phyloP scores from a whole-genome alignment of 148 eudicot species.

The Talinum fruticosum region DNA sequence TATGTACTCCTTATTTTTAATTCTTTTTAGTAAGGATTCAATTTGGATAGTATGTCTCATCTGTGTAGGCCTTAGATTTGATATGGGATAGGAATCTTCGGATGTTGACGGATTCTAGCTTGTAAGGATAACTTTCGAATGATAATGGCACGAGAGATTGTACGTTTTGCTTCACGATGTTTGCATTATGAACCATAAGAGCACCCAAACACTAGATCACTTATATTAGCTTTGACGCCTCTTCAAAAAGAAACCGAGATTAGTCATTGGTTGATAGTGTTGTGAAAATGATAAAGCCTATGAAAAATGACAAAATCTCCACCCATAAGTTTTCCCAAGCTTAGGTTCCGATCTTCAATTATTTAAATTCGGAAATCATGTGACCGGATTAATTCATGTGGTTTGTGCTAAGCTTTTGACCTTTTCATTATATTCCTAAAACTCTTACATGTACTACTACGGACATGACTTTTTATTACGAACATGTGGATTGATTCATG shows the following conservation, averaged over 20 bases:
- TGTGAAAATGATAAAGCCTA: not conserved
- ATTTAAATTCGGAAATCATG: not conserved
- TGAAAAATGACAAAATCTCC: not conserved
- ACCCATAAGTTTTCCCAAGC: too few species aligned
- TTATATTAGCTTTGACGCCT: conserved; percentile 52
- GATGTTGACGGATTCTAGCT: conserved; percentile 64
- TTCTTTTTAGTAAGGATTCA: not conserved
- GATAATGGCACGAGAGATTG: conserved; percentile 62
- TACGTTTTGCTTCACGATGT: conserved; percentile 66
- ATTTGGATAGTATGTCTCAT: conserved; percentile 2
- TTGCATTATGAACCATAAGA: conserved; percentile 66
- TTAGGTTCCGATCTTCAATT: too few species aligned
- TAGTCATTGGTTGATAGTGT: conserved; percentile 9
- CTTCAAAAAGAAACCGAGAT: conserved; percentile 72
- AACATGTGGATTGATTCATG: too few species aligned
- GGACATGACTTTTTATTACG: too few species aligned
- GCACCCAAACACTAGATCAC: conserved; percentile 56
- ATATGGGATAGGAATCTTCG: conserved; percentile 65
- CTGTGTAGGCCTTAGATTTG: conserved; percentile 58
- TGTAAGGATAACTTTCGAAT: conserved; percentile 58
- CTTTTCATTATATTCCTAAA: not conserved
- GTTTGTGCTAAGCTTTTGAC: not conserved
- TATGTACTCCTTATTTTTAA: not conserved
- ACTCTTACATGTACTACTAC: not conserved
- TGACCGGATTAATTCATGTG: not conserved